phyloP scores from a whole-genome alignment of 2,329 filamentous ascomycete species.

The Colletotrichum chlorophyti region DNA sequence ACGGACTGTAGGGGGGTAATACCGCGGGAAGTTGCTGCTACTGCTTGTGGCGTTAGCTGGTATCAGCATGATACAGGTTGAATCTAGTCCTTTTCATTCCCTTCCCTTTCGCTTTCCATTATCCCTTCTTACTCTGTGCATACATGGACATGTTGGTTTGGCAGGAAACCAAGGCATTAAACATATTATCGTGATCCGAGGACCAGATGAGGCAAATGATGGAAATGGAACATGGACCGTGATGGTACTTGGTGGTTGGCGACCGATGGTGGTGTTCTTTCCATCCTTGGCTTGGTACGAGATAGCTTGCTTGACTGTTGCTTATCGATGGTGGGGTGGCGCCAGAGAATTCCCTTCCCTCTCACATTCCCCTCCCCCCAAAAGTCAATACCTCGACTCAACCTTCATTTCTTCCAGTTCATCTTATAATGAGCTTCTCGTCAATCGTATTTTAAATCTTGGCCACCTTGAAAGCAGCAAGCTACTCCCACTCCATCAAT shows the following conservation, averaged over 20 bases:
- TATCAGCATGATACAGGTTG: slow-evolving; percentile 22
- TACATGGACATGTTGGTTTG: slow-evolving; percentile 5
- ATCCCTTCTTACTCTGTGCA: neutral
- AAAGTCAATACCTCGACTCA: too few relatives aligned
- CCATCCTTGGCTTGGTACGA: neutral
- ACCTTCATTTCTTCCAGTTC: too few relatives aligned
- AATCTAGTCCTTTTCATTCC: too few relatives aligned
- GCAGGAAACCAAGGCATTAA: neutral
- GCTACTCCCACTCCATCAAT: neutral
- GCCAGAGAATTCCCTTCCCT: slow-evolving; percentile 6
- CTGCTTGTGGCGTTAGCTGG: slow-evolving; percentile 19
- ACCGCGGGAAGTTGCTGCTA: slow-evolving; percentile 10
- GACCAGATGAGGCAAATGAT: too few relatives aligned
- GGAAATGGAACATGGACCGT: too few relatives aligned
- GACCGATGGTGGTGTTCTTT: too few relatives aligned
- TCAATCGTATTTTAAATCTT: too few relatives aligned
- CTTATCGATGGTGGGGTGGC: neutral
- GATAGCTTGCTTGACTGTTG: neutral
- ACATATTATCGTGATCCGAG: too few relatives aligned
- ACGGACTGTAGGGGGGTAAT: slow-evolving; percentile 23
- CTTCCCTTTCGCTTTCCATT: too few relatives aligned
- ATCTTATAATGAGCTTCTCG: slow-evolving; percentile 6
- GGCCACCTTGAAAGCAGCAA: neutral
- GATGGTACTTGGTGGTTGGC: too few relatives aligned
- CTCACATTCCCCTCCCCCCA: too few relatives aligned